Evolutionary conservation across 1,284 basidiomycete species (phyloP).

Genomic region (Leccinum griseonigrum): DNA sequence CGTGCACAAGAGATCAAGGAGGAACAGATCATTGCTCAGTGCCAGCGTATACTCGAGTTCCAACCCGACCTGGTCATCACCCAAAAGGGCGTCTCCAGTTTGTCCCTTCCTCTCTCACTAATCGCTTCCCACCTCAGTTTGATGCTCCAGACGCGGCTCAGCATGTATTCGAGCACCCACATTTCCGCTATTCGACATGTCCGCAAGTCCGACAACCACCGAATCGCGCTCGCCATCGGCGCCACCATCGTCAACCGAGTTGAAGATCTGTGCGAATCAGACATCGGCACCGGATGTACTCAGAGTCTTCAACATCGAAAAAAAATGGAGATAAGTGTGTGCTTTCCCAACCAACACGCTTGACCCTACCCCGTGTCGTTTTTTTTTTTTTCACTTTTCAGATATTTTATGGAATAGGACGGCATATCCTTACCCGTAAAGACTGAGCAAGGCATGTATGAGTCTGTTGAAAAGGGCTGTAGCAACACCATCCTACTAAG

Average conservation of each 20-base stretch:
- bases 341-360: not conserved
- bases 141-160: no score
- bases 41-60: slow-evolving; percentile 86
- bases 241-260: slow-evolving; percentile 97
- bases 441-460: no score
- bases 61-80: slow-evolving; percentile 96
- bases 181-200: no score
- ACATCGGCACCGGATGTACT: slow-evolving; percentile 80
- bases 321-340: slow-evolving; percentile 77
- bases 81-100: no score
- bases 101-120: no score
- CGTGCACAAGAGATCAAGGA: slow-evolving; percentile 94
- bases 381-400: slow-evolving; percentile 27
- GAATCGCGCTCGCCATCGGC: slow-evolving; percentile 93
- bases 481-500: no score
- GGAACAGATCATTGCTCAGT: slow-evolving; percentile 92
- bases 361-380: not conserved
- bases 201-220: slow-evolving; percentile 40
- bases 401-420: slow-evolving; percentile 68
- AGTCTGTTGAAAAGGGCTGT: no score
- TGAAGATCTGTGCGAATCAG: slow-evolving; percentile 90
- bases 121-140: no score
- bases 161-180: no score
- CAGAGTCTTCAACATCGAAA: no score
- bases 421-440: no score